phyloP scores from a whole-genome alignment of 2,329 filamentous ascomycete species.

The Pseudogymnoascus sp. region DNA sequence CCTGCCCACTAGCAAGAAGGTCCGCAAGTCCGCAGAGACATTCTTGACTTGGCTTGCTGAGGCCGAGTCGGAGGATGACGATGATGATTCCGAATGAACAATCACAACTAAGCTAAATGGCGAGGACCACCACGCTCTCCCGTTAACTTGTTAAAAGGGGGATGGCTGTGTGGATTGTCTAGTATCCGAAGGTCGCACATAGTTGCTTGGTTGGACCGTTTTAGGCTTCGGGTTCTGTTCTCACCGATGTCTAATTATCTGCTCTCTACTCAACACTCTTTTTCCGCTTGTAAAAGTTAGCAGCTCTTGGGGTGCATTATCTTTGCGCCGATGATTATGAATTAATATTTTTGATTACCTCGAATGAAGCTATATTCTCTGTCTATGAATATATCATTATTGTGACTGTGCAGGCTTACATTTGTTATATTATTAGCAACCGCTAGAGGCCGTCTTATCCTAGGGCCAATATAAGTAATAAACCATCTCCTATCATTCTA shows the following conservation, averaged over 20 bases:
- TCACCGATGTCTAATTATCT: slow-evolving; percentile 3
- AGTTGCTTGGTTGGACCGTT: neutral
- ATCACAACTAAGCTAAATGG: neutral
- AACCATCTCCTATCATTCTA: slow-evolving; percentile 12
- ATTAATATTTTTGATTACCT: slow-evolving; percentile 8
- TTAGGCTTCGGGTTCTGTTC: neutral
- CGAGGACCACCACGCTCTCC: neutral
- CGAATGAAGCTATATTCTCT: slow-evolving; percentile 10
- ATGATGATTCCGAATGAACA: slow-evolving; percentile 42
- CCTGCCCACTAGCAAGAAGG: slow-evolving; percentile 80
- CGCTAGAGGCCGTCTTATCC: neutral
- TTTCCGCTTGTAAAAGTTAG: slow-evolving; percentile 6
- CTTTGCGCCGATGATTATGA: slow-evolving; percentile 1
- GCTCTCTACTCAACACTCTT: slow-evolving; percentile 3
- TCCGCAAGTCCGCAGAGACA: slow-evolving; percentile 85
- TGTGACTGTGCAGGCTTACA: neutral
- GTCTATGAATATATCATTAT: slow-evolving; percentile 11
- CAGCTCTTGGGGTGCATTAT: slow-evolving; percentile 1
- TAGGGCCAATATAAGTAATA: slow-evolving; percentile 1
- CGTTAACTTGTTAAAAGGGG: neutral
- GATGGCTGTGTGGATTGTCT: neutral
- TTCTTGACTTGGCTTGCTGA: slow-evolving; percentile 92
- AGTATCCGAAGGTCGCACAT: neutral
- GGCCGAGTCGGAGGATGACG: slow-evolving; percentile 67
- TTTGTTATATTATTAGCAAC: neutral